These are phyloP conservation scores for Rhizophlyctis rosea DNA, from an alignment of 192 early-diverging fungal species.

Conservation along the genomic window DNA sequence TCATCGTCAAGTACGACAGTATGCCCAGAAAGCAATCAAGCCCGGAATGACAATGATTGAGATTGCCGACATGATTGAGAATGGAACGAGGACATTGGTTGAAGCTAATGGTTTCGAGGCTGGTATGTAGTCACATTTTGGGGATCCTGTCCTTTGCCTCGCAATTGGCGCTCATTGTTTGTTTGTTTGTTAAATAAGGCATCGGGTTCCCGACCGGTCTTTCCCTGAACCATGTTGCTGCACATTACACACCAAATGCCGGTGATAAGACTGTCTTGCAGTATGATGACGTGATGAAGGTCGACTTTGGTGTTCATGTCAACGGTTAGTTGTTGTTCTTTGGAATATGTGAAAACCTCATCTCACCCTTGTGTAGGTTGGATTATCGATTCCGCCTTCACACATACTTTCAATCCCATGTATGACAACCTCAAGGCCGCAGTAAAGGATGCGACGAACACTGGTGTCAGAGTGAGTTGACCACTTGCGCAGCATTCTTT, in stretches of 20 bases:
- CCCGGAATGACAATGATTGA: conserved; percentile 95
- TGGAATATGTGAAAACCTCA: neutral
- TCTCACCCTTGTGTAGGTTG: conserved; percentile 50
- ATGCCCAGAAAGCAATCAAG: conserved; percentile 77
- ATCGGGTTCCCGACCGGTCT: conserved; percentile 96
- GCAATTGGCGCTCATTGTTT: neutral
- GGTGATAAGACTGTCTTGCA: conserved; percentile 87
- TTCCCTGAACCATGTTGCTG: conserved; percentile 92
- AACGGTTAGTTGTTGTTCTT: conserved; percentile 55
- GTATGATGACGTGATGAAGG: conserved; percentile 92
- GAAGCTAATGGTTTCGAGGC: conserved; percentile 82
- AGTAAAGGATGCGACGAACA: conserved; percentile 94
- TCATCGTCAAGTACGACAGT: conserved; percentile 82
- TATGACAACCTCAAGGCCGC: conserved; percentile 84
- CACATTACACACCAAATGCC: conserved; percentile 97
- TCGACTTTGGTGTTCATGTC: conserved; percentile 95
- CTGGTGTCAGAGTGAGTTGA: conserved; percentile 61
- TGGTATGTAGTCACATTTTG: conserved; percentile 30
- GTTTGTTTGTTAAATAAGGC: conserved; percentile 26
- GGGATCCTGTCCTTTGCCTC: neutral
- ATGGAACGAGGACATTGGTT: conserved; percentile 83
- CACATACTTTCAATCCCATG: conserved; percentile 85
- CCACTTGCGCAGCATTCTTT: no score
- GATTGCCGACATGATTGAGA: conserved; percentile 90
- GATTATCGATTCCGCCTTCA: conserved; percentile 95